Percentiles rank a stretch among this genome's conserved stretches.
Conservation (phyloP, 2,329 filamentous ascomycete genomes). For the Lasiodiplodia gonubiensis region DNA sequence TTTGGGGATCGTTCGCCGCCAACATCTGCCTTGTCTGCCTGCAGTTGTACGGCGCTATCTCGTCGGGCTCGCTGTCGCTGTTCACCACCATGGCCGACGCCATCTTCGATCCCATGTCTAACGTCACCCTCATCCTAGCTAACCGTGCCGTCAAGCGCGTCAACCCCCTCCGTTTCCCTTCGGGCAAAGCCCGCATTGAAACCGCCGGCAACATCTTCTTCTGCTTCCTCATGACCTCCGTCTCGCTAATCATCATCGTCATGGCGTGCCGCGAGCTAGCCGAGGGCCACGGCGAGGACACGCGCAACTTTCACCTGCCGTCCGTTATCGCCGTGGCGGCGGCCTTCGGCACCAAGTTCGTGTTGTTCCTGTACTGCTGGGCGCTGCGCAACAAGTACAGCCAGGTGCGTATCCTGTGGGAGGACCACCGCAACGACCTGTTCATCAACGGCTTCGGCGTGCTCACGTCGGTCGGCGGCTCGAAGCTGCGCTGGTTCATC, state of each 20-base stretch:
- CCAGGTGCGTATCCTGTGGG: constrained; percentile 91
- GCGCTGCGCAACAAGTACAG: constrained; percentile 87
- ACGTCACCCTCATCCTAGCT: constrained; percentile 83
- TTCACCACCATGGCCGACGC: constrained; percentile 98
- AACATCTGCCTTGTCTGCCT: constrained; percentile 80
- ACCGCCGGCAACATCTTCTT: constrained; percentile 96
- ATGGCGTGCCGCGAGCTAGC: constrained; percentile 78
- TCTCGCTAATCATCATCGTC: constrained; percentile 90
- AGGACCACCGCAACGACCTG: constrained; percentile 97
- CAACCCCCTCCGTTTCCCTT: constrained; percentile 84
- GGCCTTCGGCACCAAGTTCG: constrained; percentile 84
- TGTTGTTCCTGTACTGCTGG: constrained; percentile 90
- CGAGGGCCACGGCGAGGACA: constrained; percentile 53
- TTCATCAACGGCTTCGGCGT: constrained; percentile 95
- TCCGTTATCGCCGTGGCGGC: constrained; percentile 84
- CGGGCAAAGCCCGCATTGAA: constrained; percentile 91
- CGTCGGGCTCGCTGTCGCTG: constrained; percentile 88
- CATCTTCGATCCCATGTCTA: constrained; percentile 90
- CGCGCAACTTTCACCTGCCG: constrained; percentile 74
- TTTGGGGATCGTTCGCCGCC: constrained; percentile 72
- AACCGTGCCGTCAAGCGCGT: constrained; percentile 88
- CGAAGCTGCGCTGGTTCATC: constrained; percentile 91
- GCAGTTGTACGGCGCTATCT: constrained; percentile 86
- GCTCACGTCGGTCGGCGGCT: constrained; percentile 86
- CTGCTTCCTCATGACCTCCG: constrained; percentile 92